Conservation (phyloP, 768 basidiomycete species). For the Mycena crocata region DNA sequence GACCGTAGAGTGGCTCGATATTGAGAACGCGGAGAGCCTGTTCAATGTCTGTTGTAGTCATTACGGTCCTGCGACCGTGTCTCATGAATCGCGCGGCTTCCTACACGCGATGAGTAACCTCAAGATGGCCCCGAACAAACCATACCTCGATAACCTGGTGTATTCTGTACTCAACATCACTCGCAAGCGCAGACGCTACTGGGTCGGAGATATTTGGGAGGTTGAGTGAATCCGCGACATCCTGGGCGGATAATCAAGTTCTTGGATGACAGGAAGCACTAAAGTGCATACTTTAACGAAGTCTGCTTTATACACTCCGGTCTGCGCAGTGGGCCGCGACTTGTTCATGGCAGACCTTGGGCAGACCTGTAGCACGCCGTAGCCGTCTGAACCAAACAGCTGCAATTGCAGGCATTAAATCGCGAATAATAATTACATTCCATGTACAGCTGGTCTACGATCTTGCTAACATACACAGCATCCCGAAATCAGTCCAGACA, state of each 20-base stretch:
- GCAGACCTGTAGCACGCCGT: not conserved
- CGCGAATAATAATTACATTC: constrained; percentile 31
- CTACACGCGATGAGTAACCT: constrained; percentile 52
- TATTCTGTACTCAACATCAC: constrained; percentile 96
- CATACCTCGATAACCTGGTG: constrained; percentile 93
- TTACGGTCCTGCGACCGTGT: constrained; percentile 89
- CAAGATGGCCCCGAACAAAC: constrained; percentile 11
- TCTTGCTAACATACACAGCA: constrained; percentile 23
- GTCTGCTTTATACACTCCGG: constrained; percentile 73
- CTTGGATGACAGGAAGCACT: constrained; percentile 10
- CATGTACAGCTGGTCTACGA: constrained; percentile 29
- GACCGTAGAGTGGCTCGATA: constrained; percentile 95
- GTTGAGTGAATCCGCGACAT: constrained; percentile 90
- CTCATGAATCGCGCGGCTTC: constrained; percentile 98
- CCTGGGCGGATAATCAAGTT: constrained; percentile 57
- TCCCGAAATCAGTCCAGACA: constrained; percentile 16
- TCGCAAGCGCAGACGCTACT: constrained; percentile 88
- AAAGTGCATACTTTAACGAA: constrained; percentile 64
- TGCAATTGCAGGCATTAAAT: not conserved
- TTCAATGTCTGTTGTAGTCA: constrained; percentile 92
- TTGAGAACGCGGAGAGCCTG: constrained; percentile 94
- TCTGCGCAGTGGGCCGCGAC: constrained; percentile 45
- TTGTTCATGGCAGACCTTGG: constrained; percentile 21
- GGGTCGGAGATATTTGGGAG: constrained; percentile 80
- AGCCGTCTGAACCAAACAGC: constrained; percentile 2